Base-by-base conservation (phyloP, 805 yeast genomes). In the Metschnikowia henanensis region DNA sequence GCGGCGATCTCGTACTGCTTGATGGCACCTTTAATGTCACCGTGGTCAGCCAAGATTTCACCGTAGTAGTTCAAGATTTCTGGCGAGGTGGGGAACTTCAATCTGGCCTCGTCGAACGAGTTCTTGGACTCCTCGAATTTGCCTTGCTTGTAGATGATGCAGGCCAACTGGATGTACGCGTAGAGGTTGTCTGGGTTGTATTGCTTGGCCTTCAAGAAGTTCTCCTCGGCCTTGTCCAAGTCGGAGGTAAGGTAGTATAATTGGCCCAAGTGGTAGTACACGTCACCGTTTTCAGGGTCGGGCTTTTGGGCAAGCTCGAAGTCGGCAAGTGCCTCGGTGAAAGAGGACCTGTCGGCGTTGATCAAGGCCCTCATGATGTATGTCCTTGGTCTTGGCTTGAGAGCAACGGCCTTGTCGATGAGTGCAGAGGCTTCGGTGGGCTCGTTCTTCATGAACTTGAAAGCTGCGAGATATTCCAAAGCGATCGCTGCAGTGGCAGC, bases 31-130 rank as follows among this genome's bases (percentile, higher is more conserved):
- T 65, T 76, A 44, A 79, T 68, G 56, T 87, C 88, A 61, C 84
- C 85, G 57, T 77, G 77, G 63, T 92, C 97, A 50, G 87, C 83
- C 58, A 92, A 76, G 39, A 92, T 84, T 72, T 94, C 99, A 60
- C 98, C 99, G 62, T 83, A 90, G 69, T 90, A 94, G 73, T 89
- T 91, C 72, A 94, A 95, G 56, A 90, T 85, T 66, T 89, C 97
- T 43, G 98, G 88, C 41, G 86, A 78, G 19, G 91, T 79, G 55
- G 96, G 91, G 79, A 88, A 88, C 64, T 76, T 76, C 64, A 76
- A 73, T 59, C 79, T 81, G 29, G 92, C 89, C 48, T 77, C 82
- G 49, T 77, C 75, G 68, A 89, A 89, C 46, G 77, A 68, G 52
- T 77, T 75, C 61, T 80, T 83, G 54, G 92, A 81, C 39, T 75